Percentiles rank a stretch among this genome's conserved stretches.
Evolutionary conservation across 208 protist genomes (phyloP).

Genomic region (Acanthamoeba castellanii): DNA sequence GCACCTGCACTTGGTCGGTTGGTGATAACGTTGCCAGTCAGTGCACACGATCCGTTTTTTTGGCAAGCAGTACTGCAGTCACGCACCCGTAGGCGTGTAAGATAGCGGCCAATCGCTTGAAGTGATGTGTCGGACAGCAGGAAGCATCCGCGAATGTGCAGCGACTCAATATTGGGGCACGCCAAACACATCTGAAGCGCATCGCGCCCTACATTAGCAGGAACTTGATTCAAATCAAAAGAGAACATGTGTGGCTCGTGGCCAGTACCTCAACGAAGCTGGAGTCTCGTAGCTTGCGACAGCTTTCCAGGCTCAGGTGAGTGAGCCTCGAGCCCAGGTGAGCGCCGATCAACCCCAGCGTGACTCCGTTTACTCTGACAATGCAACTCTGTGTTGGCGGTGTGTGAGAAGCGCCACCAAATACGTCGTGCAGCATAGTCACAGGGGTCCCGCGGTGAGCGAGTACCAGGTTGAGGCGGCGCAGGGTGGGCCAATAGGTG

Average conservation of each 20-base stretch:
- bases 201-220: not conserved
- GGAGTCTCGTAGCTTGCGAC: not conserved
- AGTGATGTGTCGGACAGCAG: not conserved
- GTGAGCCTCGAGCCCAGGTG: not conserved
- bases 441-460: no score
- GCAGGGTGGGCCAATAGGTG: not conserved
- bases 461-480: not conserved
- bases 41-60: no score
- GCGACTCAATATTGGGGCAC: conserved; percentile 37
- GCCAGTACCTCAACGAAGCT: not conserved
- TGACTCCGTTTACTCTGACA: not conserved
- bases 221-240: not conserved
- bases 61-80: no score
- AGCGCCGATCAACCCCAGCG: not conserved
- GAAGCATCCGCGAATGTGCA: conserved; percentile 38
- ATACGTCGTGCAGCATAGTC: no score
- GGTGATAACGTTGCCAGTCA: no score
- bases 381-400: not conserved
- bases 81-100: not conserved
- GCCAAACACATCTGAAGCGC: conserved; percentile 1
- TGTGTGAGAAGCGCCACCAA: not conserved
- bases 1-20: not conserved
- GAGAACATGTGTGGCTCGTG: not conserved
- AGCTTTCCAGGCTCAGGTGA: not conserved
- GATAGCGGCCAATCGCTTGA: not conserved